These are phyloP conservation scores for Strobilomyces dryophilus DNA, from an alignment of 768 basidiomycete species.

Conservation along the genomic window DNA sequence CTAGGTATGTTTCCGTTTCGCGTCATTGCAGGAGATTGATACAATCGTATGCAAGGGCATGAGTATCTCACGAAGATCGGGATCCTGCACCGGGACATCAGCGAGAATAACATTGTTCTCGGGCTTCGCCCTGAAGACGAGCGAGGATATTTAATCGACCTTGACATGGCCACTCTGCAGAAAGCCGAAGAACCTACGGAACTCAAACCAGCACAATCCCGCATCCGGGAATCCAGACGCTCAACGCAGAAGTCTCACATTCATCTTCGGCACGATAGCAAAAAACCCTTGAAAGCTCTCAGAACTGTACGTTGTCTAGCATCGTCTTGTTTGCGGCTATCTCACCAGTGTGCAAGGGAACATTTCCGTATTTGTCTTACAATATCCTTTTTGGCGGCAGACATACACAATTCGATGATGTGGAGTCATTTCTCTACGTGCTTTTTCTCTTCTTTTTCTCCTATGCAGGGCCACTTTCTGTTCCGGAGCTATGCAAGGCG, in stretches of 20 bases:
- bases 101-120: no score
- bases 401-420: neutral
- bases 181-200: neutral
- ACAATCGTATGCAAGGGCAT: no score
- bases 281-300: neutral
- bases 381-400: neutral
- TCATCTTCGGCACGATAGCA: neutral
- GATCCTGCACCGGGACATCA: no score
- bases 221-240: neutral
- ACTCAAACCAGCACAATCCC: neutral
- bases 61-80: no score
- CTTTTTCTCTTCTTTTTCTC: neutral
- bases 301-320: neutral
- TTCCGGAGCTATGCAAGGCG: neutral
- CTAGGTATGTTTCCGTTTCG: no score
- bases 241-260: neutral
- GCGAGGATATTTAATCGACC: no score
- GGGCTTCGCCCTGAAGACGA: no score
- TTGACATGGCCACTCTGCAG: no score
- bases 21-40: neutral
- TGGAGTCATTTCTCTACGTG: slow-evolving; percentile 2
- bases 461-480: neutral
- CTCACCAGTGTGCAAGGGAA: neutral
- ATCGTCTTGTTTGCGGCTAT: neutral
- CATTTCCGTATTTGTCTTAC: neutral